phyloP scores from a whole-genome alignment of 306 rosid species.

The Vigna nakashimae region DNA sequence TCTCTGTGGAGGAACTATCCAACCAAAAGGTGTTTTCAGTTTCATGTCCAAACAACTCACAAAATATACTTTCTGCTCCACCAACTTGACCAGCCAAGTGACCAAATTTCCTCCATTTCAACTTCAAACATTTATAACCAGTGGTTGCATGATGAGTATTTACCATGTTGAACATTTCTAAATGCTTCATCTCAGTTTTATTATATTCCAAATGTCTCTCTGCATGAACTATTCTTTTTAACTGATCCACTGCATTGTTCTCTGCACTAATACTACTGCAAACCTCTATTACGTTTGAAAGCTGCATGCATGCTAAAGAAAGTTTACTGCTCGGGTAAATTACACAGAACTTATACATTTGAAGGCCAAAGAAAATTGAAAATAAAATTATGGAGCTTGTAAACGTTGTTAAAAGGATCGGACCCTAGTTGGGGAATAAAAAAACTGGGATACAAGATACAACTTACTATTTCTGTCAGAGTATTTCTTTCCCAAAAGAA shows the following conservation, averaged over 20 bases:
- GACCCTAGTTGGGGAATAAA: background rate
- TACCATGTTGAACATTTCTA: constrained; percentile 45
- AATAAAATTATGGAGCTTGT: constrained; percentile 29
- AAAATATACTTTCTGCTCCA: constrained; percentile 80
- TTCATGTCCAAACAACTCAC: constrained; percentile 75
- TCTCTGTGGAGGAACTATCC: constrained; percentile 94
- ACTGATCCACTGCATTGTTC: constrained; percentile 47
- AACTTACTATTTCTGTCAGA: background rate
- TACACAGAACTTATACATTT: constrained; percentile 24
- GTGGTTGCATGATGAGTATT: constrained; percentile 58
- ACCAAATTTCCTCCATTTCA: constrained; percentile 84
- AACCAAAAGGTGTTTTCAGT: constrained; percentile 95
- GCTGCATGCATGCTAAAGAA: constrained; percentile 73
- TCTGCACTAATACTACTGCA: constrained; percentile 47
- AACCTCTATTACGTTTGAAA: constrained; percentile 53
- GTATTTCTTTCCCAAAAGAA: too few species aligned
- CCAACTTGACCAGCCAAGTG: constrained; percentile 83
- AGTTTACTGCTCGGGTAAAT: constrained; percentile 62
- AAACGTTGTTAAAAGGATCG: too few species aligned
- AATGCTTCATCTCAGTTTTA: constrained; percentile 44
- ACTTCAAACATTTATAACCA: constrained; percentile 65
- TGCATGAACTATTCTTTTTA: constrained; percentile 44
- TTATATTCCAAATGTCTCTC: constrained; percentile 36
- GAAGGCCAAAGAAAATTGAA: constrained; percentile 33
- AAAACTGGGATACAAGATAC: constrained; percentile 26